Evolutionary conservation across 208 protist genomes (phyloP).

Genomic region (Crithidia acanthocephali): DNA sequence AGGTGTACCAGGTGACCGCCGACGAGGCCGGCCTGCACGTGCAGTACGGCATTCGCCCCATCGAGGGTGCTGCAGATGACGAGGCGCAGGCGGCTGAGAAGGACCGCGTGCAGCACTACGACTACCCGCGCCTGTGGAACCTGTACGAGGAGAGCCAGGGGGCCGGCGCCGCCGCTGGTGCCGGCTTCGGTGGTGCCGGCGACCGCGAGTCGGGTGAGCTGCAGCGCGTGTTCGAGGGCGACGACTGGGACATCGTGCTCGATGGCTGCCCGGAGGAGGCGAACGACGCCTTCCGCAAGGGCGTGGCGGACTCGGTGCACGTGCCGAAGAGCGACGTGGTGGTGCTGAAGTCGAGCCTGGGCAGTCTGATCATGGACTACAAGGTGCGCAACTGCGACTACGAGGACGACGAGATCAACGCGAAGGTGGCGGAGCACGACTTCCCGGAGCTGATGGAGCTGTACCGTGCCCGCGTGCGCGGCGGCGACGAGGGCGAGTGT

Average conservation of each 20-base stretch:
- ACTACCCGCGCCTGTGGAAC: conserved; percentile 48
- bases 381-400: conserved; percentile 37
- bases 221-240: conserved; percentile 50
- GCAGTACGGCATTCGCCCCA: conserved; percentile 35
- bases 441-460: conserved; percentile 58
- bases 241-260: conserved; percentile 62
- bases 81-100: conserved; percentile 26
- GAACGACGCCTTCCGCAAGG: conserved; percentile 40
- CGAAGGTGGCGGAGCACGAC: conserved; percentile 31
- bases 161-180: conserved; percentile 8
- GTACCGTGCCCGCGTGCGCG: conserved; percentile 47
- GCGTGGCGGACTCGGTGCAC: conserved; percentile 28
- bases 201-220: conserved; percentile 39
- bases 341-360: conserved; percentile 38
- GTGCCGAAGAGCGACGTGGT: conserved; percentile 35
- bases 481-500: conserved; percentile 14
- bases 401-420: conserved; percentile 39
- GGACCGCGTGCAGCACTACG: conserved; percentile 35
- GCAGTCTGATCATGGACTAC: conserved; percentile 54
- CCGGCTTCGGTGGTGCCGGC: conserved; percentile 22
- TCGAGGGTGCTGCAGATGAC: conserved; percentile 25
- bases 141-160: conserved; percentile 30
- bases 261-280: conserved; percentile 32
- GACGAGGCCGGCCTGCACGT: conserved; percentile 34
- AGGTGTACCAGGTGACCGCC: conserved; percentile 30